phyloP scores from a whole-genome alignment of 106 monocot genomes.

The Xerophyta viscosa region DNA sequence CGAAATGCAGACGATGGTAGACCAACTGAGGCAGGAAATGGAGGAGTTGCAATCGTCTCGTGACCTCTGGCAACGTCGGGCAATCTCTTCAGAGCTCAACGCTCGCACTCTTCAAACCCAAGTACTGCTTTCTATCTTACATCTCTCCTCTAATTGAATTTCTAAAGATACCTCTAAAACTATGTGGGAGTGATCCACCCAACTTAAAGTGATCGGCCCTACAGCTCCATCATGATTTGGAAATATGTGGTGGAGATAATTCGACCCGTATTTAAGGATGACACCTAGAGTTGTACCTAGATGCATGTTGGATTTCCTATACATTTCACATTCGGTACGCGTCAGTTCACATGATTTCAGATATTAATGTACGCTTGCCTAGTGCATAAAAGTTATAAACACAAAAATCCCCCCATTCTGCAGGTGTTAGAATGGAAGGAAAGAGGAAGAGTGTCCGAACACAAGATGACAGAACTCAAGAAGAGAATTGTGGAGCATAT shows the following conservation, averaged over 20 bases:
- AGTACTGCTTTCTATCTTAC: slow-evolving; percentile 24
- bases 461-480: slow-evolving; percentile 23
- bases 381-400: no score
- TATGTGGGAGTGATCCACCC: no score
- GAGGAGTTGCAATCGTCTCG: slow-evolving; percentile 55
- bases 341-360: no score
- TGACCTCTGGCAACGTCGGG: slow-evolving; percentile 67
- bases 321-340: background rate
- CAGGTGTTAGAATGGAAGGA: slow-evolving; percentile 71
- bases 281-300: no score
- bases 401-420: no score
- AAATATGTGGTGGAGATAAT: no score
- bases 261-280: no score
- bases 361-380: background rate
- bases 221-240: no score
- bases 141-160: no score
- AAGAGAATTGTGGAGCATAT: slow-evolving; percentile 15
- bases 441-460: slow-evolving; percentile 36
- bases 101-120: slow-evolving; percentile 31
- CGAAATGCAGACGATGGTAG: slow-evolving; percentile 75
- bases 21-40: slow-evolving; percentile 68
- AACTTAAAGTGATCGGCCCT: no score
- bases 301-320: no score
- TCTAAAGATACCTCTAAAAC: no score
- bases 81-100: slow-evolving; percentile 40